Evolutionary conservation across 2,329 filamentous ascomycete species (phyloP), one percentile per base, ranked within the genome.

Genomic region (Colletotrichum sp.): DNA sequence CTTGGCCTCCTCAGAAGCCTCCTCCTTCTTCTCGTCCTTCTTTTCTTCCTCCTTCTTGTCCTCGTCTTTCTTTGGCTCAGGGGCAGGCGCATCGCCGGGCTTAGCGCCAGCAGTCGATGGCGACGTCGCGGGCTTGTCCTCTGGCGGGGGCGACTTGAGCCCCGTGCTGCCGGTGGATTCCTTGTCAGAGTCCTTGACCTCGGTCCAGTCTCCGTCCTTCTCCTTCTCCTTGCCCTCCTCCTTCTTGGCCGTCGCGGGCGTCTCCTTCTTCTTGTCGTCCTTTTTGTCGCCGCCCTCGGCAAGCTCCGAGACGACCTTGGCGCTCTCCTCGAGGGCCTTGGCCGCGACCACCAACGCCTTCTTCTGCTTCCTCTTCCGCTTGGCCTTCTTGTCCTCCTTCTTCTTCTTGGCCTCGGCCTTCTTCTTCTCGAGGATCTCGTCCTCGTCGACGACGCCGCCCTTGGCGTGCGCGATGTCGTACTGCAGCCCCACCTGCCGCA

Each of bases 381-480:
- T 79, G 18, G 72, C 79, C 75, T 77, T 81, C 10, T 77, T 78
- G 39, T 78, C 79, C 71, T 81, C 82, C 49, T 79, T 82, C 65
- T 82, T 81, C 63, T 79, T 72, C 75, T 81, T 83, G 18, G 70
- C 72, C 36, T 81, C 77, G 30, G 78, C 78, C 75, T 78, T 82
- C 75, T 80, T 77, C 55, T 78, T 77, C 69, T 80, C 82, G 10
- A 85, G 69, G 39, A 82, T 78, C 9, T 83, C 84, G 12, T 91
- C 89, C 72, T 89, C 87, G 52, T 90, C 88, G 6, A 87, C 79
- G 52, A 91, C 86, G 8, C 89, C 88, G 3, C 90, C 91, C 78
- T 92, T 92, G 18, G 89, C 88, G 78, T 92, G 90, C 0, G 92
- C 91, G 18, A 92, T 86, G 73, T 93, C 92, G 75, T 92, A 92